Evolutionary conservation across 345 rosid species (phyloP).

Genomic region (Citrus cavaleriei): DNA sequence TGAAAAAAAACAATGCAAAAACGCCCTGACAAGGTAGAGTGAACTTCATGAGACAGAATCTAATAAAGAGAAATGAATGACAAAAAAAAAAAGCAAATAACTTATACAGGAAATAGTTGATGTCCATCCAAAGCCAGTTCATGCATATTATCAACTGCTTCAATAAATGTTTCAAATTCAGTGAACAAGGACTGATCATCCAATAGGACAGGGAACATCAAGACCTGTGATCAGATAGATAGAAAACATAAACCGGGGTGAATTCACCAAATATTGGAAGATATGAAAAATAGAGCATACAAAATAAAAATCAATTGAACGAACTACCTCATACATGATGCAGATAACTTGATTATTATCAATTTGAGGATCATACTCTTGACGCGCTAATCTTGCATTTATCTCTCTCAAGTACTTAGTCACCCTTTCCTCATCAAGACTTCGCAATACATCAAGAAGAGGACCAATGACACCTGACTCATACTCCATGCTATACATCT

Average conservation of each 20-base stretch:
- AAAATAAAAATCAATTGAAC: not conserved
- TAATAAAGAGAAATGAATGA: not conserved
- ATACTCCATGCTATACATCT: constrained; percentile 67
- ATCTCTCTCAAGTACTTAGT: constrained; percentile 63
- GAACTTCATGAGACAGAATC: constrained; percentile 16
- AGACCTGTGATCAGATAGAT: constrained; percentile 52
- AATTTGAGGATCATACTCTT: constrained; percentile 60
- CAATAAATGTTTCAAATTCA: constrained; percentile 86
- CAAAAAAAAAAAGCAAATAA: not conserved
- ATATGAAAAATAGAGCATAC: not conserved
- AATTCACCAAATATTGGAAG: not conserved
- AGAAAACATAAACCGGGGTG: constrained; percentile 7
- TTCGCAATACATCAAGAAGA: constrained; percentile 63
- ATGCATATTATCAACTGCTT: constrained; percentile 84
- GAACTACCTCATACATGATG: constrained; percentile 88
- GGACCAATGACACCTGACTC: constrained; percentile 73
- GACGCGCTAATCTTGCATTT: constrained; percentile 42
- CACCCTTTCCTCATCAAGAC: constrained; percentile 86
- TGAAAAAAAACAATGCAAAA: constrained; percentile 81
- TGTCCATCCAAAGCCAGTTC: constrained; percentile 88
- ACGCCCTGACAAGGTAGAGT: constrained; percentile 59
- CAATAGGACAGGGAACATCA: constrained; percentile 88
- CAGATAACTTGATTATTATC: constrained; percentile 75
- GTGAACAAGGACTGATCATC: constrained; percentile 66
- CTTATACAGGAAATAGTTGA: constrained; percentile 86